Conservation (phyloP, 2,329 filamentous ascomycete genomes). For the Arthroderma uncinatum region DNA sequence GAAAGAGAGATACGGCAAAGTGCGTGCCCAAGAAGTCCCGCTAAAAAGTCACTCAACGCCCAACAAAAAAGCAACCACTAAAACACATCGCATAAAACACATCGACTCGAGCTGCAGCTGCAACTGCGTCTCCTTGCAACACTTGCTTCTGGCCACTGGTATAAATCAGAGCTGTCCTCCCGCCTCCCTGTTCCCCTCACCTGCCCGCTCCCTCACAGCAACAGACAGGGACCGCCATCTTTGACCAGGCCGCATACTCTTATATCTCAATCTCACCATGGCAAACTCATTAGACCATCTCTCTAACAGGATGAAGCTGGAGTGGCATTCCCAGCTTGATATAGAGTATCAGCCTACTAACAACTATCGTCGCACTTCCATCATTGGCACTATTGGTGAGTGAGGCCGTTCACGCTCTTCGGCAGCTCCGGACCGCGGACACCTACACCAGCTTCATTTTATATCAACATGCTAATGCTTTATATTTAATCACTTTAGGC, state of each 20-base stretch:
- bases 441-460: neutral
- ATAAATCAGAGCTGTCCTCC: neutral
- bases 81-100: neutral
- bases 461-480: neutral
- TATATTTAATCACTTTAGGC: slow-evolving; percentile 35
- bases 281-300: slow-evolving; percentile 76
- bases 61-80: slow-evolving; percentile 8
- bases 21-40: slow-evolving; percentile 3
- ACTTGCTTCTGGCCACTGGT: neutral
- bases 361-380: slow-evolving; percentile 92
- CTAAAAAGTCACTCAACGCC: slow-evolving; percentile 9
- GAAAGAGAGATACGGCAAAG: neutral
- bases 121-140: slow-evolving; percentile 10
- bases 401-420: neutral
- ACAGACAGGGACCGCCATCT: neutral
- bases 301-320: slow-evolving; percentile 59
- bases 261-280: slow-evolving; percentile 43
- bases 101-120: neutral
- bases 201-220: neutral
- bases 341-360: slow-evolving; percentile 76
- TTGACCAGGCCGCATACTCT: no score
- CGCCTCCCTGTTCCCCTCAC: slow-evolving; percentile 2
- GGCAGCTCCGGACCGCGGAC: no score
- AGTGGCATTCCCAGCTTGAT: slow-evolving; percentile 69
- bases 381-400: slow-evolving; percentile 91